Conservation (phyloP, 202 grass and related monocot species). For the Bolboschoenoplectus hybrid region DNA sequence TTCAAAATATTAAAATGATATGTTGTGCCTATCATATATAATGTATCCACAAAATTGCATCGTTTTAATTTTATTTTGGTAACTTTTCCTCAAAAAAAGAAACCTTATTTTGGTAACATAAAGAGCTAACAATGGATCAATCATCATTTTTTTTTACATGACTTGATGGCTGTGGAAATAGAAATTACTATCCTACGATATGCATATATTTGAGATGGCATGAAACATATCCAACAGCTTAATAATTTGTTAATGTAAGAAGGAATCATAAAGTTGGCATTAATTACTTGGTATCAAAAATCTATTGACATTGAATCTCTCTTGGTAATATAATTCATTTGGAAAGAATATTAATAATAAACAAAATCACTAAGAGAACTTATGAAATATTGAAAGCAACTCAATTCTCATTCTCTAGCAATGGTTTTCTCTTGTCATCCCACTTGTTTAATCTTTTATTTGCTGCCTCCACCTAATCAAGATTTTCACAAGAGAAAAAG, state of each 20-base stretch:
- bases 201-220: background rate
- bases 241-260: too few species aligned
- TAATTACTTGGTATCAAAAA: background rate
- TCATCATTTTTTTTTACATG: background rate
- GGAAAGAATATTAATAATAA: background rate
- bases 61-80: background rate
- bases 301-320: background rate
- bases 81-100: too few species aligned
- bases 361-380: background rate
- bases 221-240: too few species aligned
- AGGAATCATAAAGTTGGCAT: background rate
- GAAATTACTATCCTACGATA: background rate
- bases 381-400: background rate
- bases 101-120: too few species aligned
- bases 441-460: constrained; percentile 48
- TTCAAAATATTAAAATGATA: too few species aligned
- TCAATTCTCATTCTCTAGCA: constrained; percentile 36
- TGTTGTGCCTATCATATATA: too few species aligned
- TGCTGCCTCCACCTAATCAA: constrained; percentile 45
- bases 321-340: background rate
- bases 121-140: background rate
- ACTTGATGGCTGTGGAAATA: background rate
- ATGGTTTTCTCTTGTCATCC: constrained; percentile 46
- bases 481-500: background rate
- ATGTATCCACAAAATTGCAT: background rate